Base-by-base conservation (phyloP, 495 filamentous ascomycete genomes). In the Aspergillus indologenus region DNA sequence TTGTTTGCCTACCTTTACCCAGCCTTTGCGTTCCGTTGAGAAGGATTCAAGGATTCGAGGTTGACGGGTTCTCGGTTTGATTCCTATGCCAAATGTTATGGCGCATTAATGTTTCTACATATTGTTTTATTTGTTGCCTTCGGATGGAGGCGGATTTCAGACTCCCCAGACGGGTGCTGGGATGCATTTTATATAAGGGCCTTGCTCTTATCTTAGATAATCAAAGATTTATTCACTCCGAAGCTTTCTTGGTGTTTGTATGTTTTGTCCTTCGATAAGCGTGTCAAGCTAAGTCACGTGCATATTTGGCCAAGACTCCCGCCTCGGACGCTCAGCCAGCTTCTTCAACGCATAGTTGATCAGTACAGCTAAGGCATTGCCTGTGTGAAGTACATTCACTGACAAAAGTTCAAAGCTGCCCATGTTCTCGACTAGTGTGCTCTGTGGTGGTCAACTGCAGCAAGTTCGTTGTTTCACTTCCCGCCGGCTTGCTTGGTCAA, bases 1-100 rank as follows among this genome's bases (percentile, higher is more conserved):
- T 61, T 66, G 52, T 58, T 53, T 61, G 46, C 57, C 49, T 64
- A 58, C 50, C 58, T 62, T 57, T 61, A 64, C 67, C 72, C 74
- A 72, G 68, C 70, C 62, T 61, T 68, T 71, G 75, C 71, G 68
- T 69, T 58, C 61, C 54, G 55, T 53, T 52, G 54, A 40, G 34
- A 59, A 65, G 60, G n/a, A n/a, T n/a, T n/a, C n/a, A 61, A 52
- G 50, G 54, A 34, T 57, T 29, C 9, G n/a, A 53, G 24, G 31
- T 42, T 26, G 43, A 17, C 29, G 14, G 24, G 23, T 48, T 40
- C 55, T 54, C 48, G 48, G 23, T 64, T 68, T 65, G 53, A 64
- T 61, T 61, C 58, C 54, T 51, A 18, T 57, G 46, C 20, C 47
- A 46, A 22, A 26, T 59, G 53, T 60, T 44, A 53, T 50, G 46